A percentile compares a stretch with the other conserved stretches of the same genome.
phyloP scores from a whole-genome alignment of 1,139 yeast genomes.

The Yamadazyma membranifaciens region DNA sequence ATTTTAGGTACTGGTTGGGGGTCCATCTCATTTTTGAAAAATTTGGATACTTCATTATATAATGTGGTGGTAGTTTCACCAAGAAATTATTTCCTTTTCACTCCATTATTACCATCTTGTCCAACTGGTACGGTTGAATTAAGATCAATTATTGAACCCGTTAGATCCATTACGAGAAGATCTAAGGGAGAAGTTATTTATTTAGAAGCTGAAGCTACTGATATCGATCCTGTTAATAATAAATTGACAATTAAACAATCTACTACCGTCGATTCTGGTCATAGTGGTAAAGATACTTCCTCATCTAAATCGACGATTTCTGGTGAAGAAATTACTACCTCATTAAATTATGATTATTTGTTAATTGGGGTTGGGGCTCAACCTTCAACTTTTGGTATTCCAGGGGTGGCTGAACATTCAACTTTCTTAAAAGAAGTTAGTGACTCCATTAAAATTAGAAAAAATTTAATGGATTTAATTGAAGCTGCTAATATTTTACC shows the following conservation, averaged over 20 bases:
- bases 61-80: conserved; percentile 91
- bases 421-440: conserved; percentile 83
- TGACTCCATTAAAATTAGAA: conserved; percentile 77
- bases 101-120: conserved; percentile 89
- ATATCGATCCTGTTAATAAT: conserved; percentile 68
- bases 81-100: conserved; percentile 90
- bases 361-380: conserved; percentile 92
- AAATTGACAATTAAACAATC: conserved; percentile 48
- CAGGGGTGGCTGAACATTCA: conserved; percentile 88
- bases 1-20: conserved; percentile 97
- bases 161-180: conserved; percentile 22
- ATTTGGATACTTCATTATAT: conserved; percentile 81
- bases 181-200: conserved; percentile 77
- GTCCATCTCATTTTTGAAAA: conserved; percentile 75
- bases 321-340: conserved; percentile 45
- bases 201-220: conserved; percentile 89
- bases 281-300: conserved; percentile 51
- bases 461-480: conserved; percentile 72
- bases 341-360: conserved; percentile 69
- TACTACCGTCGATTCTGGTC: conserved; percentile 52
- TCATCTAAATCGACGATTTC: conserved; percentile 47
- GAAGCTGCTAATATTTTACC: conserved; percentile 77
- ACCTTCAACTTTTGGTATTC: conserved; percentile 89
- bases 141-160: conserved; percentile 60
- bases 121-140: conserved; percentile 92